Evolutionary conservation across 441 rosid species (phyloP).

Genomic region (Syzygium malaccense): DNA sequence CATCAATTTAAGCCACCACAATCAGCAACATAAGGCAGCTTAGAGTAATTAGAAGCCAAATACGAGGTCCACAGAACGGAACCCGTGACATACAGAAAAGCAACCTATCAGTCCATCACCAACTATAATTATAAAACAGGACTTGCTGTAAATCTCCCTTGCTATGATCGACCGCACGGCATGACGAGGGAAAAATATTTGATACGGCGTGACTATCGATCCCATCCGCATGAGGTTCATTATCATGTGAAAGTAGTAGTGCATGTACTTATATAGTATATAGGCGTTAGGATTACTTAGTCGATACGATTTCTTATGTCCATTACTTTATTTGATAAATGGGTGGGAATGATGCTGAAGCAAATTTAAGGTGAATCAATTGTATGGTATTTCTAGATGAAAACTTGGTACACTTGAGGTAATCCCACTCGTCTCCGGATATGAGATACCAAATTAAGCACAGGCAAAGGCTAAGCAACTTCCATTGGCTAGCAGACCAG

Average conservation of each 20-base stretch:
- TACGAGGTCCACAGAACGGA: not conserved
- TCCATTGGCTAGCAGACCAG: too few relatives aligned
- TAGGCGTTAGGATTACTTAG: not conserved
- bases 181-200: rapidly evolving
- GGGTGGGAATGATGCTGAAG: not conserved
- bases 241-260: not conserved
- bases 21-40: not conserved
- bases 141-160: not conserved
- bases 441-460: too few relatives aligned
- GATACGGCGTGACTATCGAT: too few relatives aligned
- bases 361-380: not conserved
- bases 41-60: not conserved
- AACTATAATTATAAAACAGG: not conserved
- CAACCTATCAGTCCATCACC: not conserved
- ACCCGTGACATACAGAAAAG: not conserved
- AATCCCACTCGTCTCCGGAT: not conserved
- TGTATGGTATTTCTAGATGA: not conserved
- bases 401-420: not conserved
- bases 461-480: too few relatives aligned
- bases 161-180: not conserved
- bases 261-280: not conserved
- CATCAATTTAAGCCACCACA: not conserved
- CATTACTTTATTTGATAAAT: not conserved
- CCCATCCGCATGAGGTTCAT: not conserved
- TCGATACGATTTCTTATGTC: not conserved